Evolutionary conservation across 805 yeast species (phyloP), one percentile per base, ranked within the genome.

Genomic region (Ogataea polymorpha): DNA sequence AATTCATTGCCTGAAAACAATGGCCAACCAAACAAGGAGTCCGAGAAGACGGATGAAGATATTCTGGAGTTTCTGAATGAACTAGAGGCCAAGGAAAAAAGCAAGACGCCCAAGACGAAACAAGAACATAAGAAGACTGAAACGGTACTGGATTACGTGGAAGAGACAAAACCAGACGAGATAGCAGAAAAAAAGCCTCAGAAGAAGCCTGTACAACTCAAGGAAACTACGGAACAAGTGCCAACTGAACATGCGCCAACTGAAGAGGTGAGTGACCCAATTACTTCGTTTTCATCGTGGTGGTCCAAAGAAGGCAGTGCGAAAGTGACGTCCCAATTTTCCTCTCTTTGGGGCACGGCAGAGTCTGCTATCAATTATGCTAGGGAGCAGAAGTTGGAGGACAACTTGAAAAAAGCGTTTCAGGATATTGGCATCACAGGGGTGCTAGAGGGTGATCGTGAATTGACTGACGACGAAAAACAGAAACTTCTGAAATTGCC

Each of bases 261-360:
- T 23, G 42, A 38, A 26, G 28, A 31, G 7, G 53, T 50, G 6
- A 61, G 70, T 45, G 88, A 82, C 53, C 88, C 90, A 12, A 72
- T 83, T 26, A 70, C 80, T 0, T 73, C 86, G 2, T 63, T 84
- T 36, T 71, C 88, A 4, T 77, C 71, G 27, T 85, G 95, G 93
- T 83, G 89, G 88, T 74, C 77, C 3, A 70, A 70, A 1, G 79
- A 79, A 32, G 90, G 90, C 0, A 78, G 88, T 2, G 68, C 74
- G 2, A 77, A 78, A 20, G 87, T 82, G 2, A 71, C 75, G 5
- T 77, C 79, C 8, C 62, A 80, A 14, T 82, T 82, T 3, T 71
- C 79, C 2, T 79, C 80, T 6, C 50, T 85, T 11, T 83, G 89
- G 88, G 85, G 79, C 9, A 71, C 81, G 10, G 72, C 77, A 5